Conservation (phyloP, 495 filamentous ascomycete species). For the Filosporella fistucella region DNA sequence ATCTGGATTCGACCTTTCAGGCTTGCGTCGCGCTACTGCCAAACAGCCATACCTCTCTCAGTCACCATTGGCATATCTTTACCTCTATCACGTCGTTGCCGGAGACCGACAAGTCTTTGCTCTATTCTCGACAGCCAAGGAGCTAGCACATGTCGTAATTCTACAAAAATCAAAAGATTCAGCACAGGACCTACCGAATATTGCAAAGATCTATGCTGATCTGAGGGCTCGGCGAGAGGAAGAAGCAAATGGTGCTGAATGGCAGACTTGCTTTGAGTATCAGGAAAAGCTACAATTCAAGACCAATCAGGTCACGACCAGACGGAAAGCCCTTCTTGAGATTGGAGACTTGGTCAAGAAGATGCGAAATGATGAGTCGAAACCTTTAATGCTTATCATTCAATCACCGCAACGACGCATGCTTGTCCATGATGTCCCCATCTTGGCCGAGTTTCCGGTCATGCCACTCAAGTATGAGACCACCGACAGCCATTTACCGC, state of each 20-base stretch:
- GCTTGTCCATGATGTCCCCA: conserved; percentile 79
- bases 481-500: conserved; percentile 80
- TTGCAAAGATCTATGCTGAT: conserved; percentile 87
- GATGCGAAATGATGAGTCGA: conserved; percentile 76
- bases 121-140: conserved; percentile 77
- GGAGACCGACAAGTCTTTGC: conserved; percentile 92
- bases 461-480: conserved; percentile 76
- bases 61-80: conserved; percentile 71
- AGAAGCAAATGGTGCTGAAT: conserved; percentile 59
- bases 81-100: conserved; percentile 85
- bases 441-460: conserved; percentile 79
- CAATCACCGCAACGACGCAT: conserved; percentile 82
- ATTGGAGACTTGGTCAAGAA: conserved; percentile 82
- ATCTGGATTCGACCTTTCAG: conserved; percentile 84
- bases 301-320: conserved; percentile 79
- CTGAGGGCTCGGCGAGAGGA: conserved; percentile 58
- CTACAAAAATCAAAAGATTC: conserved; percentile 70
- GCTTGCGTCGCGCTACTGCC: conserved; percentile 60
- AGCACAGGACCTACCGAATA: conserved; percentile 78
- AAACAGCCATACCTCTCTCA: conserved; percentile 69
- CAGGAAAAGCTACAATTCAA: conserved; percentile 85
- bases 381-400: conserved; percentile 76
- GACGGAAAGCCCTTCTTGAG: conserved; percentile 82
- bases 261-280: conserved; percentile 80
- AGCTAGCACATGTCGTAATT: conserved; percentile 79